Conservation (phyloP, 768 basidiomycete species). For the Pulveroboletus ravenelii region DNA sequence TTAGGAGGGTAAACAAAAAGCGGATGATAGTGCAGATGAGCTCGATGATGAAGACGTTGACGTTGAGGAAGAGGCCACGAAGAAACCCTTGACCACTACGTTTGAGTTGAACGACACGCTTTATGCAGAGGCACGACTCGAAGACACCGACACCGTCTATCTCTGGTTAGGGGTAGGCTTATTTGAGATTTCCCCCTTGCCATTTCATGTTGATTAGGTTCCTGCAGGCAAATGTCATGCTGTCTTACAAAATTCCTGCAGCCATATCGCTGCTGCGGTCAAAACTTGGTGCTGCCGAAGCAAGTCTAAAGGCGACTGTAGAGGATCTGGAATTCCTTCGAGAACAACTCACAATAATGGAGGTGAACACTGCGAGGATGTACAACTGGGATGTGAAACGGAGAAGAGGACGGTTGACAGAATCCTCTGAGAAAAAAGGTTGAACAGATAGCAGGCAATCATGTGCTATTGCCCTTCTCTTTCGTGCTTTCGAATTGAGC, state of each 20-base stretch:
- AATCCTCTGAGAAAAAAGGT: conserved; percentile 15
- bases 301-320: conserved; percentile 57
- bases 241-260: conserved; percentile 81
- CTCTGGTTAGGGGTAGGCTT: conserved; percentile 89
- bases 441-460: conserved; percentile 6
- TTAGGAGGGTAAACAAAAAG: conserved; percentile 59
- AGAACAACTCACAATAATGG: conserved; percentile 96
- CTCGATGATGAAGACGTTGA: conserved; percentile 52
- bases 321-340: conserved; percentile 91
- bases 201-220: neutral
- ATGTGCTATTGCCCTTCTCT: neutral
- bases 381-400: conserved; percentile 96
- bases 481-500: neutral
- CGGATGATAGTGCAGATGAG: conserved; percentile 36
- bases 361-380: conserved; percentile 89
- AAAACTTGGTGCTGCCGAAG: conserved; percentile 72
- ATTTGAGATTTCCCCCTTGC: neutral
- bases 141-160: conserved; percentile 84
- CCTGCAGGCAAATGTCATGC: conserved; percentile 93
- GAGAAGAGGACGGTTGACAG: conserved; percentile 52
- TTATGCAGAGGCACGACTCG: conserved; percentile 85
- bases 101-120: conserved; percentile 97
- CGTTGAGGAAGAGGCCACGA: conserved; percentile 30
- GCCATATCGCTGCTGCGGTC: conserved; percentile 70
- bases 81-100: conserved; percentile 68